These are phyloP conservation scores for Dinochytrium kinnereticum DNA, from an alignment of 371 early-diverging fungal genomes.

Conservation along the genomic window DNA sequence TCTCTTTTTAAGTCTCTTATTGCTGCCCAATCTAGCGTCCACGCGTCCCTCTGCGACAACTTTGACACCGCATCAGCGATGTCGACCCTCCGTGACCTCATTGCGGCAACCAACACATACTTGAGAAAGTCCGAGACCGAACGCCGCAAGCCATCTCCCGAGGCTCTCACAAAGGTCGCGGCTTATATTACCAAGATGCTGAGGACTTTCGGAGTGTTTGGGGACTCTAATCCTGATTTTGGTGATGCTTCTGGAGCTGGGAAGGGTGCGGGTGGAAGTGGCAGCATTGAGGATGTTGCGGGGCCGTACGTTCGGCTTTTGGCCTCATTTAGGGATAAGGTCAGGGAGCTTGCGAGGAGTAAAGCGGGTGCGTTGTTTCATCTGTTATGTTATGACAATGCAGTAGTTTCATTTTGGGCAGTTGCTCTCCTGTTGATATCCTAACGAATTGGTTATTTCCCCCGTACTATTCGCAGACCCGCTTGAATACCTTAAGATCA, in stretches of 20 bases:
- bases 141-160: constrained; percentile 60
- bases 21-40: constrained; percentile 70
- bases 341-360: constrained; percentile 74
- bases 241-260: constrained; percentile 22
- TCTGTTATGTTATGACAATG: background rate
- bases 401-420: too few species aligned
- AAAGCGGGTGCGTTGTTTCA: constrained; percentile 35
- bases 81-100: constrained; percentile 78
- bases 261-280: constrained; percentile 15
- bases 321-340: constrained; percentile 87
- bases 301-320: constrained; percentile 82
- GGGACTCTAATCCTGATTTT: constrained; percentile 56
- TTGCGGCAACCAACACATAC: constrained; percentile 85
- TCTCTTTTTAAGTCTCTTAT: constrained; percentile 59
- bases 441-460: too few species aligned
- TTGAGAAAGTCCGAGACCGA: constrained; percentile 45
- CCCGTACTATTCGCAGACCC: background rate
- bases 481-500: constrained; percentile 48
- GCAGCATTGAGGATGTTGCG: constrained; percentile 68
- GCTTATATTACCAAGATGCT: constrained; percentile 77
- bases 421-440: too few species aligned
- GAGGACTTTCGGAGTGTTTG: constrained; percentile 72
- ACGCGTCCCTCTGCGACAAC: constrained; percentile 91
- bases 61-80: constrained; percentile 92
- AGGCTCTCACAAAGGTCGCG: constrained; percentile 77